A percentile compares a stretch with the other conserved stretches of the same genome.
Evolutionary conservation across 305 asterid genomes (phyloP).

Genomic region (Plantago lanceolata): DNA sequence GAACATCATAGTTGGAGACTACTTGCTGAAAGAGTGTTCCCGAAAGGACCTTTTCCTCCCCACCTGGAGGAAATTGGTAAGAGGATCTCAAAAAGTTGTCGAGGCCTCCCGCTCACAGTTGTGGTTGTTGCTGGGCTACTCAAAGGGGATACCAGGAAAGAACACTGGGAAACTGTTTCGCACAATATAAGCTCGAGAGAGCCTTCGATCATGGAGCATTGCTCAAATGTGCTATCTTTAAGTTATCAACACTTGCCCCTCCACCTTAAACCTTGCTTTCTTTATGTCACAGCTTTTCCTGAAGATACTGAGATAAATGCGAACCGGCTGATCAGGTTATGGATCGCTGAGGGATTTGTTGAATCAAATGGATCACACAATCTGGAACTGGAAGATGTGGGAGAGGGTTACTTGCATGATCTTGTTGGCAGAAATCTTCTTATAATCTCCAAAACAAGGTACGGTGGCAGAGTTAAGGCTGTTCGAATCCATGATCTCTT

Average conservation of each 20-base stretch:
- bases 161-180: slow-evolving; percentile 19
- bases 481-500: slow-evolving; percentile 9
- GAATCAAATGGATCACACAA: neutral
- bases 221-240: slow-evolving; percentile 8
- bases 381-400: slow-evolving; percentile 5
- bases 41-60: neutral
- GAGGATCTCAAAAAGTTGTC: slow-evolving; percentile 24
- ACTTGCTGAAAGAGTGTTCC: slow-evolving; percentile 16
- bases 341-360: slow-evolving; percentile 30
- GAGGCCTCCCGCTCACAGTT: slow-evolving; percentile 34
- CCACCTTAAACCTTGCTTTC: slow-evolving; percentile 27
- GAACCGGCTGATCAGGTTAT: slow-evolving; percentile 14
- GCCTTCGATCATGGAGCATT: neutral
- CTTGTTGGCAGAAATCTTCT: neutral
- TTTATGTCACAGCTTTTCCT: slow-evolving; percentile 29
- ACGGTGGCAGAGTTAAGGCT: slow-evolving; percentile 1
- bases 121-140: slow-evolving; percentile 29
- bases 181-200: slow-evolving; percentile 2
- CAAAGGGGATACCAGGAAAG: neutral
- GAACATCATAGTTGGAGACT: slow-evolving; percentile 24
- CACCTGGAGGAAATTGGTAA: slow-evolving; percentile 17
- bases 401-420: neutral
- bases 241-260: slow-evolving; percentile 26
- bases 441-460: neutral
- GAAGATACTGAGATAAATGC: slow-evolving; percentile 21